Percentiles rank a stretch among this genome's conserved stretches.
phyloP scores from a whole-genome alignment of 148 eudicot species.

The Vaccinium macrocarpon region DNA sequence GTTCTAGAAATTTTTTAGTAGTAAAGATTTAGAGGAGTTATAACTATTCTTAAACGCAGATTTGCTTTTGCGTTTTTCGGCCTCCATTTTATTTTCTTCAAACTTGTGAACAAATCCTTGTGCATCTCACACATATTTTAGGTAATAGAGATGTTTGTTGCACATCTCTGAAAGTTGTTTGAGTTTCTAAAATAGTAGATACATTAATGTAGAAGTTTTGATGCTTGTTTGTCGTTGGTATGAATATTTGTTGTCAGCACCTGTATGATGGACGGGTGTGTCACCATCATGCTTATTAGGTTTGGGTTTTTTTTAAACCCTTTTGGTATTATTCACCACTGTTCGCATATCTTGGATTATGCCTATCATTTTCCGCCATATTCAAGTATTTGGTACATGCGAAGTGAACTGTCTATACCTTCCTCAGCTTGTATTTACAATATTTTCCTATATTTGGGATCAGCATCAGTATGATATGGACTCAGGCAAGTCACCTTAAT shows the following conservation, averaged over 20 bases:
- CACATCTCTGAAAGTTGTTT: background rate
- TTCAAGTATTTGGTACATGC: background rate
- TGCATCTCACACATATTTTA: background rate
- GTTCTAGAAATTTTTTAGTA: background rate
- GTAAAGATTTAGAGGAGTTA: background rate
- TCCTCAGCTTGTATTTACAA: background rate
- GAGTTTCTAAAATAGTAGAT: background rate
- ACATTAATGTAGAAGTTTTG: background rate
- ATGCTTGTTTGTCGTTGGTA: background rate
- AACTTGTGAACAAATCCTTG: background rate
- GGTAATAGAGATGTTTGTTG: background rate
- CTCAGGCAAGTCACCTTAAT: background rate
- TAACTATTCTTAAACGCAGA: background rate
- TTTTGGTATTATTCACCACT: background rate
- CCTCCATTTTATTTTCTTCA: background rate
- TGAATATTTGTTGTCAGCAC: background rate
- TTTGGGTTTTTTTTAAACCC: background rate
- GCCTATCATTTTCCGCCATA: background rate
- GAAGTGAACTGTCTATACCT: background rate
- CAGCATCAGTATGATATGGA: background rate
- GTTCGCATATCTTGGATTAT: background rate
- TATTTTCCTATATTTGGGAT: background rate
- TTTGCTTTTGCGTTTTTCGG: background rate
- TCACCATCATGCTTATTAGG: background rate
- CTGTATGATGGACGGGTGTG: background rate